Evolutionary conservation across 1,284 basidiomycete genomes (phyloP).

Genomic region (Stygiomarasmius scandens): DNA sequence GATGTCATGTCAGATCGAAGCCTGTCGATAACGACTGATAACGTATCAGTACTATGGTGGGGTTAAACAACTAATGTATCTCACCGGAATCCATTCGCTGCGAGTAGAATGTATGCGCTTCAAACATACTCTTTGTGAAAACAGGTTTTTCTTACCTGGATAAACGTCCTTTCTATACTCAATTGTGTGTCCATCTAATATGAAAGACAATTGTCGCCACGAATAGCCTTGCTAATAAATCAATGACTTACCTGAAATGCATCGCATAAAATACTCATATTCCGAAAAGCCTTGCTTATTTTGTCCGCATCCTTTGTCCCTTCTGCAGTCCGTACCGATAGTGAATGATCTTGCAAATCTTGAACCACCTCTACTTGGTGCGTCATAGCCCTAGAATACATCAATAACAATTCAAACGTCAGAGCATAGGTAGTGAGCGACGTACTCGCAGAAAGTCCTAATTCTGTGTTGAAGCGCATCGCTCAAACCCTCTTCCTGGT

Average conservation of each 20-base stretch:
- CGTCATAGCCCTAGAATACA: too few relatives aligned
- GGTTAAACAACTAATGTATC: conserved; percentile 1
- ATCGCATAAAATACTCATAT: too few relatives aligned
- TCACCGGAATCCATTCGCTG: background rate
- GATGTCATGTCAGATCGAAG: conserved; percentile 1
- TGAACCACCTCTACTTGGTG: too few relatives aligned
- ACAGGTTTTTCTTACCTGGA: background rate
- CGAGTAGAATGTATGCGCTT: too few relatives aligned
- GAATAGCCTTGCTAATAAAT: too few relatives aligned
- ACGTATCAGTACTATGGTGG: background rate
- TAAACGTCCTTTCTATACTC: background rate
- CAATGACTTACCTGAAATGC: too few relatives aligned
- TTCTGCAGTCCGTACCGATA: background rate
- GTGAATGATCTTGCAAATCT: background rate
- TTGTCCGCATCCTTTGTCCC: background rate
- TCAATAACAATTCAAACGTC: background rate
- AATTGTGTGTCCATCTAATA: too few relatives aligned
- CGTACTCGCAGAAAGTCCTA: background rate
- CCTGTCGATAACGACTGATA: background rate
- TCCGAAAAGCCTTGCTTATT: too few relatives aligned
- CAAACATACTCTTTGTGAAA: too few relatives aligned
- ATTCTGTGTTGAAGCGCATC: background rate
- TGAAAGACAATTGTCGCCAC: too few relatives aligned
- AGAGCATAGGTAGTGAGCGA: background rate
- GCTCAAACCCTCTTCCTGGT: background rate